Percentiles rank a stretch among this genome's conserved stretches.
These are phyloP conservation scores for Ascochyta fabae DNA, from an alignment of 2,329 filamentous ascomycete species.

Conservation along the genomic window DNA sequence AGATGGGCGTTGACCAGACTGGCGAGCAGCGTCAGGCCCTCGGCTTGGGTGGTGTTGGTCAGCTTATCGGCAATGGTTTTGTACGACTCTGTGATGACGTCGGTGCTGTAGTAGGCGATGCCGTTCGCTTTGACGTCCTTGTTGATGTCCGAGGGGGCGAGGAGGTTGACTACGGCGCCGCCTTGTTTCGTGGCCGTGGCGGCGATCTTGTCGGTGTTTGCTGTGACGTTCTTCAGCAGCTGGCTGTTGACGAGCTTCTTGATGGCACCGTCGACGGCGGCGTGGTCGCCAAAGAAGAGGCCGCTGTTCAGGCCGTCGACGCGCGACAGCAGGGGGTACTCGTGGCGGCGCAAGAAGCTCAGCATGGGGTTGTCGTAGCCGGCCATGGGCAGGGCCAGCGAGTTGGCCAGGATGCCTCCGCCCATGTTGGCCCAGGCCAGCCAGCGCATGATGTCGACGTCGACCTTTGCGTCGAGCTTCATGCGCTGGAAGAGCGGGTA, in stretches of 20 bases:
- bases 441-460: conserved; percentile 78
- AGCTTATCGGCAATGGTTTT: conserved; percentile 69
- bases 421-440: conserved; percentile 93
- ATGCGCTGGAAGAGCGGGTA: conserved; percentile 71
- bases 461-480: conserved; percentile 41
- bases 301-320: conserved; percentile 75
- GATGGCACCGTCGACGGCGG: conserved; percentile 52
- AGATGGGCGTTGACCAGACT: conserved; percentile 83
- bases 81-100: conserved; percentile 69
- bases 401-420: conserved; percentile 79
- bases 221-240: conserved; percentile 63
- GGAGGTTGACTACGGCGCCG: conserved; percentile 66
- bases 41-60: conserved; percentile 57
- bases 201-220: conserved; percentile 66
- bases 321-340: conserved; percentile 75
- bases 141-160: conserved; percentile 63
- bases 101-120: conserved; percentile 78
- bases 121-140: conserved; percentile 69
- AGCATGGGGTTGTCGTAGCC: conserved; percentile 74
- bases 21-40: conserved; percentile 71
- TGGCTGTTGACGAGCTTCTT: conserved; percentile 49
- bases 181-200: conserved; percentile 59
- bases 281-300: conserved; percentile 74
- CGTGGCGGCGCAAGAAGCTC: conserved; percentile 73
- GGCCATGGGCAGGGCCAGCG: conserved; percentile 85